phyloP scores from a whole-genome alignment of 441 rosid genomes.

The Francoa sonchifolia region DNA sequence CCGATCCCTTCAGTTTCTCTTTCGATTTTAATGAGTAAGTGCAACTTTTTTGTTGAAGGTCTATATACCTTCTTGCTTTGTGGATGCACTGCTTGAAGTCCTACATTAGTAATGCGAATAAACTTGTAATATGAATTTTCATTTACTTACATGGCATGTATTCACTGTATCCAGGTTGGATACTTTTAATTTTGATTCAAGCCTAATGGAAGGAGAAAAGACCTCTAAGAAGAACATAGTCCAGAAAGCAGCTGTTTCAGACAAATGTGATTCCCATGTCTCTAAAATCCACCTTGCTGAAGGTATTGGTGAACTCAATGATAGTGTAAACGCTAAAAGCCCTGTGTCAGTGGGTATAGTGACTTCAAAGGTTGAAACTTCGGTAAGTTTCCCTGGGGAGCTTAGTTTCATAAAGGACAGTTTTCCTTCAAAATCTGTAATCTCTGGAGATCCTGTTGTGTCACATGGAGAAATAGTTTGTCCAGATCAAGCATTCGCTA shows the following conservation, averaged over 20 bases:
- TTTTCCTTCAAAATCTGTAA: slow-evolving; percentile 15
- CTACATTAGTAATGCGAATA: neutral
- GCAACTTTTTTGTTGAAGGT: slow-evolving; percentile 5
- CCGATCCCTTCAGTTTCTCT: slow-evolving; percentile 43
- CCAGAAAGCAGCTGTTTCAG: slow-evolving; percentile 19
- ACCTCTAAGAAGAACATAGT: slow-evolving; percentile 18
- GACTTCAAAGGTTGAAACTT: slow-evolving; percentile 16
- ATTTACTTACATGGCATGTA: slow-evolving; percentile 15
- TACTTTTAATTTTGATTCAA: slow-evolving; percentile 35
- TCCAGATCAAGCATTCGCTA: slow-evolving; percentile 8
- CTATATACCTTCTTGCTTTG: neutral
- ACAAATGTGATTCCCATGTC: slow-evolving; percentile 13
- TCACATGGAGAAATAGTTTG: slow-evolving; percentile 13
- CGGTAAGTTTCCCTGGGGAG: slow-evolving; percentile 12
- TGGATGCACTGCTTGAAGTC: neutral
- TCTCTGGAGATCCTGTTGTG: slow-evolving; percentile 2
- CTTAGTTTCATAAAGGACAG: slow-evolving; percentile 16
- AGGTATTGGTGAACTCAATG: slow-evolving; percentile 11
- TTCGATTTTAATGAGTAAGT: slow-evolving; percentile 67
- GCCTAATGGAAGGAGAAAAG: slow-evolving; percentile 22
- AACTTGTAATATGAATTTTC: slow-evolving; percentile 2
- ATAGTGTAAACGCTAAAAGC: slow-evolving; percentile 9
- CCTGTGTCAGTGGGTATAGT: slow-evolving; percentile 13
- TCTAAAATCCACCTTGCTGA: slow-evolving; percentile 13
- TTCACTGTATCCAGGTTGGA: slow-evolving; percentile 36